These are phyloP conservation scores for Kappamyces sp. DNA, from an alignment of 192 early-diverging fungal genomes.

Conservation along the genomic window DNA sequence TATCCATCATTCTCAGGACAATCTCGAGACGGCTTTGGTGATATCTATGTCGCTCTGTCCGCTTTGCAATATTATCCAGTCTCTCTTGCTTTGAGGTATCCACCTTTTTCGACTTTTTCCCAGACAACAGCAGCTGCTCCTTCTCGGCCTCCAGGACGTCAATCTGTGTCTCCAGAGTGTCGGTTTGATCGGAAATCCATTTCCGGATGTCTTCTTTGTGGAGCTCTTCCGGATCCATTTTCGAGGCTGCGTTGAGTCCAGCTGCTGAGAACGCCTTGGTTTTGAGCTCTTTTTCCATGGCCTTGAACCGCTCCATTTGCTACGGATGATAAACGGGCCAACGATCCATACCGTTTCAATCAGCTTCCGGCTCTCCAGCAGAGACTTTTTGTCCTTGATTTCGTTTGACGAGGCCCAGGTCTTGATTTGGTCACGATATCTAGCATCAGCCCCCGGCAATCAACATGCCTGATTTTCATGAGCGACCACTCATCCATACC, in stretches of 20 bases:
- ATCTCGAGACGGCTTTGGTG: constrained; percentile 89
- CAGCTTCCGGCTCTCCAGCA: constrained; percentile 85
- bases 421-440: constrained; percentile 96
- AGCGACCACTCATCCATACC: too few species aligned
- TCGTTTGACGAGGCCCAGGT: constrained; percentile 91
- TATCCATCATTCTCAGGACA: constrained; percentile 87
- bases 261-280: constrained; percentile 98
- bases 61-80: constrained; percentile 62
- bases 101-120: constrained; percentile 71
- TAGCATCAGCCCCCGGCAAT: too few species aligned
- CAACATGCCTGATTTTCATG: too few species aligned
- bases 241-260: constrained; percentile 70
- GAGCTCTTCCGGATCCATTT: constrained; percentile 90
- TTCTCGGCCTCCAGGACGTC: constrained; percentile 89
- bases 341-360: constrained; percentile 69
- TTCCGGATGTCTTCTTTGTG: constrained; percentile 81
- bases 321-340: constrained; percentile 17
- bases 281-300: constrained; percentile 96
- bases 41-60: constrained; percentile 83
- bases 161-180: constrained; percentile 79
- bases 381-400: constrained; percentile 91
- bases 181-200: constrained; percentile 80
- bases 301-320: constrained; percentile 99
- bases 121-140: constrained; percentile 62
- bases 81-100: constrained; percentile 73